Base-by-base conservation (phyloP, 441 rosid species). In the Euphorbia celastroides region DNA sequence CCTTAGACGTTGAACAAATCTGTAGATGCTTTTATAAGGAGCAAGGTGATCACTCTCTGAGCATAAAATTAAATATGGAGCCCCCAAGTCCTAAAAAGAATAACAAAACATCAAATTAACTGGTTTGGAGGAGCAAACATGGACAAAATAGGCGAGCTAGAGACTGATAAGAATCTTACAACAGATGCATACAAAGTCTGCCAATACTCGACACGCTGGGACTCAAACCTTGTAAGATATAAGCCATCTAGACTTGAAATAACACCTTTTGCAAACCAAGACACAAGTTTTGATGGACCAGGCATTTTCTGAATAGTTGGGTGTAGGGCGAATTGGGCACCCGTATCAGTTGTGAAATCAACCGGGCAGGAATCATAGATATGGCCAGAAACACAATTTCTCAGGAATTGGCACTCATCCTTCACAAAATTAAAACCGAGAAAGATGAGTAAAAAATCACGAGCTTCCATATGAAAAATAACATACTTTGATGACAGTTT, bases 201-300 rank as follows among this genome's bases (percentile, higher is more conserved):
- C 98, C 98, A 93, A 72, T 70, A 93, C 76, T 87, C 90, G 17
- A 93, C 93, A 67, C 97, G 88, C 51, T 90, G 90, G 27, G 97
- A 81, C 75, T 90, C 98, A 80, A 93, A 90, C 79, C 87, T 80
- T 78, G 60, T 80, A 66, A 90, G 88, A 78, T 90, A 93, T 77
- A 93, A 79, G 71, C 83, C 78, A 81, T 93, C 98, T 38, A 90
- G 90, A 67, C 89, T 82, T 58, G 80, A 75, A 71, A 90, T 82
- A 75, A 90, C 79, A 71, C 85, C 74, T 73, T 83, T 90, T 14
- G 93, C 91, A 42, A 83, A 65, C 97, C 96, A 83, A 12, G 87
- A 81, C 28, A 79, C 73, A 46, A 90, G 67, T 79, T 74, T 86
- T 67, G 93, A 93, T 9, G 97, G 96, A 66, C 74, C 81, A 60